Conservation (phyloP, 106 monocot species). For the Dendrobium catenatum region DNA sequence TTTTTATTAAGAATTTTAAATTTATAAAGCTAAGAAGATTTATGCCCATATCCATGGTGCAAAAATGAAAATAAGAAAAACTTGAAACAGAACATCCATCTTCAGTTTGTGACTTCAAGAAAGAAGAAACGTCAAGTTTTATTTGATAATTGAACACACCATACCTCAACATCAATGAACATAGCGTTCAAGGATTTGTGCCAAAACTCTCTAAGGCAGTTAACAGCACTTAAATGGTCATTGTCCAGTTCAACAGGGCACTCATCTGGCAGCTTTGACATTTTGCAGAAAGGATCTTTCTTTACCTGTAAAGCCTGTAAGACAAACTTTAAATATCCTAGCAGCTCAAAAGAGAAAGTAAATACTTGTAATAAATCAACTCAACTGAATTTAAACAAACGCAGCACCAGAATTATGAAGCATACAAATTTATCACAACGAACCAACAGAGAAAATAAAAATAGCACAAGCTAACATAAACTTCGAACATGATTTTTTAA, state of each 20-base stretch:
- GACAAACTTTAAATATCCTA: neutral
- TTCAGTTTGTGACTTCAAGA: neutral
- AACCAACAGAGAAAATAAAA: neutral
- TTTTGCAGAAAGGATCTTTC: slow-evolving; percentile 23
- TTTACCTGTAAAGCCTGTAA: slow-evolving; percentile 35
- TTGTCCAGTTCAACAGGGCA: slow-evolving; percentile 38
- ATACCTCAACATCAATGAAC: slow-evolving; percentile 67
- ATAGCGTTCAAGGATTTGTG: slow-evolving; percentile 53
- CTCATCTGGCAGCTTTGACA: slow-evolving; percentile 46
- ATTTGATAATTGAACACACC: neutral
- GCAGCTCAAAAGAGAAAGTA: neutral
- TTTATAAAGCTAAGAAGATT: neutral
- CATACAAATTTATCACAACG: neutral
- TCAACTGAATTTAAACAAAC: neutral
- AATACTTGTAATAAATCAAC: neutral
- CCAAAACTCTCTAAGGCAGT: slow-evolving; percentile 72
- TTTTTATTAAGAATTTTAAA: neutral
- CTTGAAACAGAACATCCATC: neutral
- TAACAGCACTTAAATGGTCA: slow-evolving; percentile 44
- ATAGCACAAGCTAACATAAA: neutral
- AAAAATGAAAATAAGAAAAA: neutral
- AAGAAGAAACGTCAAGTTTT: neutral
- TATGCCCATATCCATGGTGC: neutral
- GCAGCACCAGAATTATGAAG: neutral
- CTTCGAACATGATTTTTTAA: neutral